Conservation (phyloP, 192 early-diverging fungal genomes). For the Coemansia sp. region DNA sequence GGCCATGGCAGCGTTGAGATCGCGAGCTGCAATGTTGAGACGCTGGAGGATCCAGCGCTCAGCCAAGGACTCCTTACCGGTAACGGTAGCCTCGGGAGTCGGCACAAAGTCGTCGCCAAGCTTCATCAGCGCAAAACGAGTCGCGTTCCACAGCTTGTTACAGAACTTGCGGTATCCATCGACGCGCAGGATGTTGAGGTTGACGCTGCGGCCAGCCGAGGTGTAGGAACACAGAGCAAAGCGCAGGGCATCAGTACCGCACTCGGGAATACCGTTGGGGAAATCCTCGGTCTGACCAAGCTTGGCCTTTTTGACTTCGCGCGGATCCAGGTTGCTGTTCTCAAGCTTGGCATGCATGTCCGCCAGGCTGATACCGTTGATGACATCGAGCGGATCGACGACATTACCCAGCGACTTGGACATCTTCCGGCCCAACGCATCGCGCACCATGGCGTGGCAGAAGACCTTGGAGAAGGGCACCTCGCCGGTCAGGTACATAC, state of each 20-base stretch:
- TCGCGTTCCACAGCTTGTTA: constrained; percentile 99
- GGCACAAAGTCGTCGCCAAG: constrained; percentile 87
- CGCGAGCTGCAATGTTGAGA: constrained; percentile 75
- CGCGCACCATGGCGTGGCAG: constrained; percentile 97
- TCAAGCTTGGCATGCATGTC: constrained; percentile 73
- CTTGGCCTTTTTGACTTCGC: constrained; percentile 85
- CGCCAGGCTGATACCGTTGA: constrained; percentile 84
- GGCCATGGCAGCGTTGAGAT: constrained; percentile 71
- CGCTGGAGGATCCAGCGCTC: constrained; percentile 93
- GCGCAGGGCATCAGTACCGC: constrained; percentile 93
- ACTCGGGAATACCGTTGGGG: constrained; percentile 97
- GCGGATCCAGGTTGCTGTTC: constrained; percentile 83
- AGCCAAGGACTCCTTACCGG: constrained; percentile 81
- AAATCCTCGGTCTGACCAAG: constrained; percentile 82
- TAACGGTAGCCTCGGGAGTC: constrained; percentile 45
- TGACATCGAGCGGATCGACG: constrained; percentile 95
- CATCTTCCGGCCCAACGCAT: constrained; percentile 99
- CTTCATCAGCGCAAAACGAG: constrained; percentile 93
- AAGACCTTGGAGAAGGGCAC: constrained; percentile 93
- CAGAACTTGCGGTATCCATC: constrained; percentile 99
- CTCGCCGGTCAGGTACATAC: constrained; percentile 91
- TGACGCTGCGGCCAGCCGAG: constrained; percentile 79
- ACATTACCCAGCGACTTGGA: constrained; percentile 95
- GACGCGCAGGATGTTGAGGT: constrained; percentile 91
- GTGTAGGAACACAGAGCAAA: constrained; percentile 79